phyloP scores from a whole-genome alignment of 2,329 filamentous ascomycete species.

The Alternaria postmessia region DNA sequence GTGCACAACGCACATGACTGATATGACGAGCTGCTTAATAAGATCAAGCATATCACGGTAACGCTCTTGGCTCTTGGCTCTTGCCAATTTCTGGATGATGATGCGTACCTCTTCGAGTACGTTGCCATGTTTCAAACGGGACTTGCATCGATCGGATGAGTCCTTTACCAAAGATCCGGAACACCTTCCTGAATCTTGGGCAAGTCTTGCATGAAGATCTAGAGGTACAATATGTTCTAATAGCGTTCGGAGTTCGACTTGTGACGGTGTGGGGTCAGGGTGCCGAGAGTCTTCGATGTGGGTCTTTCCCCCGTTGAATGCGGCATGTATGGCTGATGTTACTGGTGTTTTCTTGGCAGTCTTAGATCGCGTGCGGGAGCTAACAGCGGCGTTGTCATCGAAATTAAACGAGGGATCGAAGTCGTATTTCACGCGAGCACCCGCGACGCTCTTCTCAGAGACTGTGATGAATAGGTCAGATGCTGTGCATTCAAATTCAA shows the following conservation, averaged over 20 bases:
- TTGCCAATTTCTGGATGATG: background rate
- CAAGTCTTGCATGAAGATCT: background rate
- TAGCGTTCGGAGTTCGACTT: background rate
- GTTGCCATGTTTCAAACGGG: too few relatives aligned
- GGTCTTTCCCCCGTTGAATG: background rate
- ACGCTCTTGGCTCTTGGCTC: background rate
- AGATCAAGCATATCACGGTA: background rate
- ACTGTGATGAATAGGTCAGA: background rate
- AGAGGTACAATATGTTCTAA: conserved; percentile 1
- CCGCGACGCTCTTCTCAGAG: background rate
- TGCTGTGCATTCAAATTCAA: background rate
- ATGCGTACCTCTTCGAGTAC: too few relatives aligned
- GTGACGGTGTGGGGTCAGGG: too few relatives aligned
- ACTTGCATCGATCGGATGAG: background rate
- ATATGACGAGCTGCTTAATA: background rate
- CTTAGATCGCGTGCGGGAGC: background rate
- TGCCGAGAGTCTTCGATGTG: background rate
- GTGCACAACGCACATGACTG: background rate
- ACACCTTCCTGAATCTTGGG: background rate
- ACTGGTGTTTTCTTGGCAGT: background rate
- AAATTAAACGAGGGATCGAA: background rate
- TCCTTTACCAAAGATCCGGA: background rate
- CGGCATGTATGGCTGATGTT: background rate
- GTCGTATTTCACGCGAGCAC: background rate
- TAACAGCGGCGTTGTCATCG: background rate